Percentiles rank a stretch among this genome's conserved stretches.
Conservation (phyloP, 1,139 yeast genomes). For the Arxiozyma bovina region DNA sequence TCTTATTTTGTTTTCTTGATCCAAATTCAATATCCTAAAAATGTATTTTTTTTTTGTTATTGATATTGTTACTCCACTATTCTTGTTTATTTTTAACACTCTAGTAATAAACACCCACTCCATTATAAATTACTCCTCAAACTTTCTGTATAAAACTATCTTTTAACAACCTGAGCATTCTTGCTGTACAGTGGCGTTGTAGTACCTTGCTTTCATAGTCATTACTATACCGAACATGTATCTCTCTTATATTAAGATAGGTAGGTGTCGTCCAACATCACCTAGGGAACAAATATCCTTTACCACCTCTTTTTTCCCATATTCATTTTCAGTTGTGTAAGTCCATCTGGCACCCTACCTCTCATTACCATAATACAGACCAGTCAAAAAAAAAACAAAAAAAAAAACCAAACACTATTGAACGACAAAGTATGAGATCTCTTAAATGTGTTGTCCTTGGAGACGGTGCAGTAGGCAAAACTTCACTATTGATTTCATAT, state of each 20-base stretch:
- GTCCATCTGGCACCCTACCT: too few relatives aligned
- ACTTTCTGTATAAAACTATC: too few relatives aligned
- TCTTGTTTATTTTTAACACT: too few relatives aligned
- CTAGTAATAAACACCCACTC: not conserved
- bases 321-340: too few relatives aligned
- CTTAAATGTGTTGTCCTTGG: slow-evolving; percentile 95
- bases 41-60: not conserved
- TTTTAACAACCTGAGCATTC: not conserved
- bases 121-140: not conserved
- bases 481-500: slow-evolving; percentile 79
- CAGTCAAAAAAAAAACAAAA: too few relatives aligned
- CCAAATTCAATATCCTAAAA: not conserved
- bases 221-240: too few relatives aligned
- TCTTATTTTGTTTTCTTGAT: too few relatives aligned
- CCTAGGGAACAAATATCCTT: not conserved
- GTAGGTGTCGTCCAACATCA: too few relatives aligned
- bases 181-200: not conserved
- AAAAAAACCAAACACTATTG: not conserved
- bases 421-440: slow-evolving; percentile 53
- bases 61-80: not conserved
- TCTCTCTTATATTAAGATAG: too few relatives aligned
- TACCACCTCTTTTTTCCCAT: not conserved
- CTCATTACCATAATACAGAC: not conserved
- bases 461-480: slow-evolving; percentile 94
- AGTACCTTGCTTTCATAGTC: not conserved